Evolutionary conservation across 225 moss, liverwort and hornwort species (phyloP).

Genomic region (Pseudisothecium myosuroides): DNA sequence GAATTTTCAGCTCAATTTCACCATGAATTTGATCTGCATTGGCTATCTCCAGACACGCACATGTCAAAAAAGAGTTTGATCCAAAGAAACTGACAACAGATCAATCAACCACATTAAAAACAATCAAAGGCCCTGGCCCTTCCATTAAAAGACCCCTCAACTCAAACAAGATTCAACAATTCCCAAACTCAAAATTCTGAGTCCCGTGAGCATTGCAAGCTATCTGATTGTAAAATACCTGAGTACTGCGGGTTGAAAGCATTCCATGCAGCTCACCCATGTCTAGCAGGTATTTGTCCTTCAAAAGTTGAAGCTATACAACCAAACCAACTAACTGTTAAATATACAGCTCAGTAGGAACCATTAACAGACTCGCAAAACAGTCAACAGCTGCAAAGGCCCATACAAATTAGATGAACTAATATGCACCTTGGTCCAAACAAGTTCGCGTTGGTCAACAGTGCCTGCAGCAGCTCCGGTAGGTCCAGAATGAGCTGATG

Average conservation of each 20-base stretch:
- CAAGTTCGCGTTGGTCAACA: slow-evolving; percentile 39
- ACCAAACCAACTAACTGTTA: slow-evolving; percentile 1
- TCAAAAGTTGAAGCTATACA: slow-evolving; percentile 54
- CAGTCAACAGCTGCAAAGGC: neutral
- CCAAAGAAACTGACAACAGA: neutral
- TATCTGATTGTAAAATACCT: slow-evolving; percentile 18
- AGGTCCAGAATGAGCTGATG: slow-evolving; percentile 42
- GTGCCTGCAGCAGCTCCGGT: slow-evolving; percentile 25
- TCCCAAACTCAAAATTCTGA: neutral
- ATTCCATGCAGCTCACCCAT: slow-evolving; percentile 48
- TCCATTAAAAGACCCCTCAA: neutral
- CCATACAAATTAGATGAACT: neutral
- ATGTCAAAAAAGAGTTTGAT: neutral
- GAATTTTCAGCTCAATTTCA: neutral
- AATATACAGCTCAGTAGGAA: neutral
- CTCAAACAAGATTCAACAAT: neutral
- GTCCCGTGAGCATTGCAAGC: neutral
- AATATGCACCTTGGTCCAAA: slow-evolving; percentile 28
- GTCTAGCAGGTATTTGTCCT: slow-evolving; percentile 52
- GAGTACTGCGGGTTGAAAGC: slow-evolving; percentile 47
- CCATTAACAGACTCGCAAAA: neutral
- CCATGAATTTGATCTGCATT: neutral
- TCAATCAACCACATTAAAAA: neutral
- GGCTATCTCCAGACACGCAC: neutral
- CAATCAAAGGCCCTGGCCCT: neutral